Percentiles rank a stretch among this genome's conserved stretches.
Evolutionary conservation across 805 yeast genomes (phyloP).

Genomic region (Pichia thaimueangensis): DNA sequence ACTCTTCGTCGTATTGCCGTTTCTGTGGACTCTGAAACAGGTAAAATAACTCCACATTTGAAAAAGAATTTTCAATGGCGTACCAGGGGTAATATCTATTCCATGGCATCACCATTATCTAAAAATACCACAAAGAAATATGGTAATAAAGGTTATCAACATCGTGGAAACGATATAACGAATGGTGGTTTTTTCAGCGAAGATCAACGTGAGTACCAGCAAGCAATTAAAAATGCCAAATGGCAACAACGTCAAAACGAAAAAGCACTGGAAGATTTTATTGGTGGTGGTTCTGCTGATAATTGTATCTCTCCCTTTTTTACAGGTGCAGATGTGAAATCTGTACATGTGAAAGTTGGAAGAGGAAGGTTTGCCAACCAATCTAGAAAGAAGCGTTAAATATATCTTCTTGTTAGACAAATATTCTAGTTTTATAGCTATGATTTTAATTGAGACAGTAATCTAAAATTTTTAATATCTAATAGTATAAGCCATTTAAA

Average conservation of each 20-base stretch:
- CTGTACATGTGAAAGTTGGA: slow-evolving; percentile 74
- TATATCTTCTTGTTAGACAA: no score
- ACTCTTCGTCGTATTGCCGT: slow-evolving; percentile 89
- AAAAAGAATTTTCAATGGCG: slow-evolving; percentile 93
- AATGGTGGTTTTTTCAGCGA: slow-evolving; percentile 66
- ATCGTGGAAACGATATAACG: slow-evolving; percentile 48
- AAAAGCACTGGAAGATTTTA: slow-evolving; percentile 78
- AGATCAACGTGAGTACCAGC: slow-evolving; percentile 90
- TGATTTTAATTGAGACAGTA: no score
- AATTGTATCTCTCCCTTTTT: slow-evolving; percentile 84
- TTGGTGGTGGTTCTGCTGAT: slow-evolving; percentile 92
- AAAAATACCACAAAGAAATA: slow-evolving; percentile 61
- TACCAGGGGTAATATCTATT: slow-evolving; percentile 75
- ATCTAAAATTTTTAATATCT: no score
- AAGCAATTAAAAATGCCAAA: slow-evolving; percentile 79
- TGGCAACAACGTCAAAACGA: slow-evolving; percentile 86
- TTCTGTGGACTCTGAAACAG: slow-evolving; percentile 70
- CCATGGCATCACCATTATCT: slow-evolving; percentile 83
- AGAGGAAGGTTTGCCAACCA: slow-evolving; percentile 77
- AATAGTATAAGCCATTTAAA: no score
- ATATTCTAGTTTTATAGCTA: no score
- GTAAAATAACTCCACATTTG: slow-evolving; percentile 79
- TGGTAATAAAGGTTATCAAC: slow-evolving; percentile 78
- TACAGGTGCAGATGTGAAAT: slow-evolving; percentile 47
- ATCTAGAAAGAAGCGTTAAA: slow-evolving; percentile 33